Percentiles rank a stretch among this genome's conserved stretches.
Conservation (phyloP, 768 basidiomycete genomes). For the Mycena rosella region DNA sequence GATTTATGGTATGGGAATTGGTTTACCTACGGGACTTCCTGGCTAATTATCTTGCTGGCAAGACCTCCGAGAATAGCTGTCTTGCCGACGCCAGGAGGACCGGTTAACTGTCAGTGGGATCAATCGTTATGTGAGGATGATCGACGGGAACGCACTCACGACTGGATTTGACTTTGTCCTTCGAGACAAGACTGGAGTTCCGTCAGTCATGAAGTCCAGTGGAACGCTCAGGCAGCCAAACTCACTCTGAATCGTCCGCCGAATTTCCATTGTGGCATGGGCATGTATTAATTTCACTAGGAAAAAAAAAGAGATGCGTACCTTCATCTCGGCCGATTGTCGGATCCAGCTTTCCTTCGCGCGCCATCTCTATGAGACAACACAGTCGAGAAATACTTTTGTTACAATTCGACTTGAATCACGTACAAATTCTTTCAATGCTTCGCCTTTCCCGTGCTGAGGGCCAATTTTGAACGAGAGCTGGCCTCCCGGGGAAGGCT, state of each 20-base stretch:
- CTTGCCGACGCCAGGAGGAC: slow-evolving; percentile 93
- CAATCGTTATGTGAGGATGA: neutral
- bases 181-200: slow-evolving; percentile 78
- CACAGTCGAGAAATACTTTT: neutral
- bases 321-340: slow-evolving; percentile 92
- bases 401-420: neutral
- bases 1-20: neutral
- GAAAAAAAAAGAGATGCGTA: slow-evolving; percentile 37
- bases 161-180: slow-evolving; percentile 95
- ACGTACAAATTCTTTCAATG: slow-evolving; percentile 81
- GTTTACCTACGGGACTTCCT: slow-evolving; percentile 92
- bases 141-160: slow-evolving; percentile 59
- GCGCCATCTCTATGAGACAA: slow-evolving; percentile 82
- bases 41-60: slow-evolving; percentile 86
- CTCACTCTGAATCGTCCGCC: slow-evolving; percentile 91
- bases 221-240: slow-evolving; percentile 11
- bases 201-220: neutral
- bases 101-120: slow-evolving; percentile 69
- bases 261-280: slow-evolving; percentile 70
- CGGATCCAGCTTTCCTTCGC: slow-evolving; percentile 89
- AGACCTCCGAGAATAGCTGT: slow-evolving; percentile 94
- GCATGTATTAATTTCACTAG: slow-evolving; percentile 7
- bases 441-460: slow-evolving; percentile 84
- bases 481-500: slow-evolving; percentile 52
- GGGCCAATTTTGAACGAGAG: slow-evolving; percentile 63